Conservation (phyloP, 306 rosid genomes). For the Prunus mume region DNA sequence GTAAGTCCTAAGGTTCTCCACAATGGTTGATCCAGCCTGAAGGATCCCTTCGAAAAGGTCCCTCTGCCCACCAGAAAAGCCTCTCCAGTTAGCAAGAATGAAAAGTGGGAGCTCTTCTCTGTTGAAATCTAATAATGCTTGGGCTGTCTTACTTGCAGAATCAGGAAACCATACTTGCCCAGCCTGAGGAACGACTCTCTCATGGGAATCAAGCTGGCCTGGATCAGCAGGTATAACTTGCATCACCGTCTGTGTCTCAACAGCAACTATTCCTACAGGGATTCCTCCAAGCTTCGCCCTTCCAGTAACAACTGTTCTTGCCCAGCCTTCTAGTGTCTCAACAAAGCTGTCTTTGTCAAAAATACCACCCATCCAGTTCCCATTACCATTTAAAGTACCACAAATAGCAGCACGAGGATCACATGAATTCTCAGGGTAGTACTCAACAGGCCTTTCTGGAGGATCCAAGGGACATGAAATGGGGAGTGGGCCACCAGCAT, state of each 20-base stretch:
- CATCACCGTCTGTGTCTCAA: slow-evolving; percentile 96
- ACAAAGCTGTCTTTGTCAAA: slow-evolving; percentile 95
- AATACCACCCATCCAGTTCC: slow-evolving; percentile 90
- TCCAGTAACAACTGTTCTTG: slow-evolving; percentile 95
- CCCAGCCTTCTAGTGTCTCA: slow-evolving; percentile 99
- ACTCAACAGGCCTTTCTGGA: slow-evolving; percentile 84
- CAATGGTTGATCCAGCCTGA: slow-evolving; percentile 99
- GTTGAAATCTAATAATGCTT: slow-evolving; percentile 87
- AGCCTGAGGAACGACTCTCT: slow-evolving; percentile 97
- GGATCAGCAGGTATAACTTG: slow-evolving; percentile 99
- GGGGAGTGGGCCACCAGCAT: slow-evolving; percentile 81
- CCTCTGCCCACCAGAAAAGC: slow-evolving; percentile 98
- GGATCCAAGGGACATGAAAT: slow-evolving; percentile 75
- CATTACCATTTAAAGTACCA: slow-evolving; percentile 59
- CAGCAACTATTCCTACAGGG: slow-evolving; percentile 93
- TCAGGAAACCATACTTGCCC: slow-evolving; percentile 99
- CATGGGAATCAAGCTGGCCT: slow-evolving; percentile 96
- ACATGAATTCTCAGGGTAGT: slow-evolving; percentile 82
- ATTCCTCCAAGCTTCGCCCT: slow-evolving; percentile 99
- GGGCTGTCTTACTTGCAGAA: slow-evolving; percentile 93
- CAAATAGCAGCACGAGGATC: slow-evolving; percentile 95
- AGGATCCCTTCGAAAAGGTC: slow-evolving; percentile 98
- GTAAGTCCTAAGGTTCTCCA: slow-evolving; percentile 96
- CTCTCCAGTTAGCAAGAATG: slow-evolving; percentile 98
- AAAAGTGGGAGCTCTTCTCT: slow-evolving; percentile 95